phyloP scores from a whole-genome alignment of 73 alveolate species.

The Diophrys appendiculata region DNA sequence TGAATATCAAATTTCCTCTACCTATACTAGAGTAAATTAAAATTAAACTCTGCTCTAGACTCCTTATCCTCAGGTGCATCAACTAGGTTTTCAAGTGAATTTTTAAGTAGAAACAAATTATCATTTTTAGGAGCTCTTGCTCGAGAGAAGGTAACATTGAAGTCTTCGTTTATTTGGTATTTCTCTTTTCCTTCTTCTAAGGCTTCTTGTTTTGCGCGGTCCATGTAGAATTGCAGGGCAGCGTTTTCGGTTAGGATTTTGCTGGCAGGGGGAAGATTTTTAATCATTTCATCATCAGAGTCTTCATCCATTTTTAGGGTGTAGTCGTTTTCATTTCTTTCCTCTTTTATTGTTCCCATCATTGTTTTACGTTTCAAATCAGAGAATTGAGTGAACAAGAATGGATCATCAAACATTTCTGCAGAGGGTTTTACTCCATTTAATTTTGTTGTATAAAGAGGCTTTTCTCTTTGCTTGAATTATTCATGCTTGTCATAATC shows the following conservation, averaged over 20 bases:
- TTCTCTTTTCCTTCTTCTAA: background rate
- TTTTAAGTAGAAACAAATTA: background rate
- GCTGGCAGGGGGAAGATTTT: background rate
- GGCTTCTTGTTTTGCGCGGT: background rate
- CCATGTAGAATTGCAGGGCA: background rate
- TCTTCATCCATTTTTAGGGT: background rate
- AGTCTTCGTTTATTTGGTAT: constrained; percentile 1
- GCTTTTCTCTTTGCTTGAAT: background rate
- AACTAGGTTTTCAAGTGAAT: background rate
- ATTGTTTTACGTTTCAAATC: background rate
- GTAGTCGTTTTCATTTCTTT: background rate
- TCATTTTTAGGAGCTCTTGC: background rate
- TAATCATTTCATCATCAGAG: constrained; percentile 1
- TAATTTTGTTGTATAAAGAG: background rate
- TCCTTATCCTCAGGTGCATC: background rate
- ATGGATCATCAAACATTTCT: background rate
- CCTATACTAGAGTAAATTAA: background rate
- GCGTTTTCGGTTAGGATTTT: background rate
- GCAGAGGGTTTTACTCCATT: background rate
- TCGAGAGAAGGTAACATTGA: background rate
- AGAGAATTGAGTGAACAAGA: background rate
- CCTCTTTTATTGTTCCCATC: background rate
- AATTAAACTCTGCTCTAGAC: background rate
- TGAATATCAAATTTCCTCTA: background rate
- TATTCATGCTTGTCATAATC: background rate